Percentiles rank a stretch among this genome's conserved stretches.
Conservation (phyloP, 805 yeast genomes). For the Nadsonia fulvescens region DNA sequence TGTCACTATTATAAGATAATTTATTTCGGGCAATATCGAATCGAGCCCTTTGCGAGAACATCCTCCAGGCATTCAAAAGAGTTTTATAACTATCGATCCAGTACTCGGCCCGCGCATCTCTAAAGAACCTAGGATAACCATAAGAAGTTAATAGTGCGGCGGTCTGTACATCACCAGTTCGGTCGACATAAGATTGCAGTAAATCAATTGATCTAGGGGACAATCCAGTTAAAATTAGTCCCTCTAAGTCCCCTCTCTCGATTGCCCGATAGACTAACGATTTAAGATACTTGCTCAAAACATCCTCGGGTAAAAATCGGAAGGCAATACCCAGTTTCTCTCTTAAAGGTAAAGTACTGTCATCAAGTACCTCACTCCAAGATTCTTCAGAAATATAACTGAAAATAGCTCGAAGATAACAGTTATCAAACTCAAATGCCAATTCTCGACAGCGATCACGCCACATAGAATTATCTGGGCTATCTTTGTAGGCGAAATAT, state of each 20-base stretch:
- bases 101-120: slow-evolving; percentile 49
- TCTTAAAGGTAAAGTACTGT: slow-evolving; percentile 67
- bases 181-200: slow-evolving; percentile 70
- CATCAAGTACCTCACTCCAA: slow-evolving; percentile 93
- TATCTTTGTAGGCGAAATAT: slow-evolving; percentile 47
- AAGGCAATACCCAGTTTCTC: slow-evolving; percentile 86
- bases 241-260: slow-evolving; percentile 72
- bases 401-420: slow-evolving; percentile 79
- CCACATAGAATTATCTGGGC: slow-evolving; percentile 57
- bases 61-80: slow-evolving; percentile 62
- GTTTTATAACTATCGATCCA: slow-evolving; percentile 58
- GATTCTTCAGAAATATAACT: slow-evolving; percentile 87
- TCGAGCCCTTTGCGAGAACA: slow-evolving; percentile 61
- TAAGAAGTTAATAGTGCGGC: slow-evolving; percentile 67
- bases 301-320: slow-evolving; percentile 66
- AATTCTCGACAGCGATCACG: slow-evolving; percentile 78
- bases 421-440: slow-evolving; percentile 77
- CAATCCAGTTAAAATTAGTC: slow-evolving; percentile 78
- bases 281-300: slow-evolving; percentile 48
- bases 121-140: slow-evolving; percentile 72
- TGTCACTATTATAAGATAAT: slow-evolving; percentile 35
- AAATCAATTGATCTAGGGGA: slow-evolving; percentile 70
- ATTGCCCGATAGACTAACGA: slow-evolving; percentile 57
- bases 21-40: slow-evolving; percentile 68
- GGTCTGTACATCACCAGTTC: slow-evolving; percentile 82